Evolutionary conservation across 1,284 basidiomycete genomes (phyloP), one percentile per base, ranked within the genome.

Genomic region (Sporisorium exsertum): DNA sequence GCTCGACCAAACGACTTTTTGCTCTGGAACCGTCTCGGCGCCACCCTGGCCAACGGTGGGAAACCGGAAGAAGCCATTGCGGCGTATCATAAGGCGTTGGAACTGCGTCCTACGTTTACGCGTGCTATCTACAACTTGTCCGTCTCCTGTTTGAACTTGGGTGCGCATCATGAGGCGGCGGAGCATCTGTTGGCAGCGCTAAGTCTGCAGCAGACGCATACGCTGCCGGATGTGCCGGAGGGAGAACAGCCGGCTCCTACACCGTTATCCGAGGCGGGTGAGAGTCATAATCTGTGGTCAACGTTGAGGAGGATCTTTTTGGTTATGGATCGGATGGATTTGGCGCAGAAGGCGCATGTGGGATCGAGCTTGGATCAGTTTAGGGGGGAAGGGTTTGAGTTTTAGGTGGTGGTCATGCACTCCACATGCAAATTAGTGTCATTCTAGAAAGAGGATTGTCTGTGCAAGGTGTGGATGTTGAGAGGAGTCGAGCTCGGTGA

Each of bases 71-170:
- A 97, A 85, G 96, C 97, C 3, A 90, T 99, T 35, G 93, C 94
- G 45, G 95, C 95, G 15, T 99, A 99, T 86, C 90, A 93, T 72
- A 91, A 95, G 84, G 97, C 97, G 0, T 88, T 99, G n/a, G 92
- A 92, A 81, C 88, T 98, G 53, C 91, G 95, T 45, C 97, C 97
- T 16, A 95, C 94, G 2, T 99, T 97, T 85, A 98, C 97, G 0
- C 90, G 97, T 13, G 97, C 96, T 7, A 95, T 98, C 40, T 98
- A 97, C 86, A 99, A 99, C 83, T 92, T 99, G 37, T 95, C 94
- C 40, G 95, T 98, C 26, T 94, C 95, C 22, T 98, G 95, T 93
- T 86, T 99, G 72, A 99, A 99, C 84, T 95, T 99, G 54, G 95
- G 95, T 20, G 94, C 95, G 8, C 90, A 94, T 85, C 92, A 94